A percentile compares a stretch with the other conserved stretches of the same genome.
Conservation (phyloP, 164 flowering plant genomes). For the Nelumbo lutea region DNA sequence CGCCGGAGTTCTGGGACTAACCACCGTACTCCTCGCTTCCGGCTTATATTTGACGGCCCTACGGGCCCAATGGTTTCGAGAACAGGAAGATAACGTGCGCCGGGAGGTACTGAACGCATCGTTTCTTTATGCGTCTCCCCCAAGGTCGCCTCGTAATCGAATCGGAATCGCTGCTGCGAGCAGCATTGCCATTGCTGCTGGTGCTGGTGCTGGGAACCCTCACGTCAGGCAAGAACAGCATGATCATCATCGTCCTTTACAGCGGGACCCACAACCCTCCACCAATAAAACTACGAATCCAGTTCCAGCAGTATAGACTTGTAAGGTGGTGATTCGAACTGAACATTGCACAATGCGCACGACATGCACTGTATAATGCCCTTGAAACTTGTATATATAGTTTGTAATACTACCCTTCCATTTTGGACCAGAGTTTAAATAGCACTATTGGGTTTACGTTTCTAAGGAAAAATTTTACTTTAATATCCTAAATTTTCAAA, state of each 20-base stretch:
- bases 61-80: conserved; percentile 40
- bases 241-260: neutral
- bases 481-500: too few relatives aligned
- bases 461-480: too few relatives aligned
- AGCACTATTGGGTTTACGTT: too few relatives aligned
- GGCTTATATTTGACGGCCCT: conserved; percentile 67
- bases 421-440: too few relatives aligned
- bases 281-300: conserved; percentile 6
- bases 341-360: too few relatives aligned
- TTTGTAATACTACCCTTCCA: too few relatives aligned
- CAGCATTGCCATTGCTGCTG: conserved; percentile 4
- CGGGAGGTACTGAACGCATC: conserved; percentile 50
- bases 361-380: too few relatives aligned
- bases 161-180: too few relatives aligned
- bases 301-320: neutral
- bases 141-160: conserved; percentile 2
- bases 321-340: too few relatives aligned
- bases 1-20: conserved; percentile 63
- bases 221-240: conserved; percentile 8
- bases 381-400: too few relatives aligned
- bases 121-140: conserved; percentile 54
- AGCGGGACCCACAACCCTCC: neutral
- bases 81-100: conserved; percentile 38
- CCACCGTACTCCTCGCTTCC: conserved; percentile 59
- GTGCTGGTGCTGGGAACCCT: conserved; percentile 22